Percentiles rank a stretch among this genome's conserved stretches.
Conservation (phyloP, 352 stramenopile genomes). For the Globisporangium megalacanthum region DNA sequence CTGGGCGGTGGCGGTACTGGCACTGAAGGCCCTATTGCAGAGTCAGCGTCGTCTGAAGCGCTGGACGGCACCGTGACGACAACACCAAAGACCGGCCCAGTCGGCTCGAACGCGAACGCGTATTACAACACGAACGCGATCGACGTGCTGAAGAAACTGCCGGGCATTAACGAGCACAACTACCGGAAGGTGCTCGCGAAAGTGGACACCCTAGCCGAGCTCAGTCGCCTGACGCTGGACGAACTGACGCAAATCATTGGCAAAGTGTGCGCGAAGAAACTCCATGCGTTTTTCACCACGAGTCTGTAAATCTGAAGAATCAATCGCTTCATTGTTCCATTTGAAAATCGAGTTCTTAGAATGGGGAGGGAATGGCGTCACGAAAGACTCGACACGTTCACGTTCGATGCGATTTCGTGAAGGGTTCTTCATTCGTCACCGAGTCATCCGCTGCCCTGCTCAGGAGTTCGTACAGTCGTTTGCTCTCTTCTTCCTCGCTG, state of each 20-base stretch:
- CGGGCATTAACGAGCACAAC: constrained; percentile 95
- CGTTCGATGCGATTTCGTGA: constrained; percentile 11
- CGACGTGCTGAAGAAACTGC: constrained; percentile 93
- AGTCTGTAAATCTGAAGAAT: constrained; percentile 23
- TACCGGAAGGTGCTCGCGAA: constrained; percentile 69
- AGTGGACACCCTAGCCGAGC: constrained; percentile 69
- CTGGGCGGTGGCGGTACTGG: constrained; percentile 6
- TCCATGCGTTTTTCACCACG: constrained; percentile 79
- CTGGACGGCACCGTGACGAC: background rate
- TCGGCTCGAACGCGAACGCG: constrained; percentile 44
- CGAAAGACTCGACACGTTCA: too few species aligned
- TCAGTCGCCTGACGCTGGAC: constrained; percentile 58
- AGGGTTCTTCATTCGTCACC: too few species aligned
- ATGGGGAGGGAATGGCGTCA: background rate
- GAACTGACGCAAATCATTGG: constrained; percentile 68
- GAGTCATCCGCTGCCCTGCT: background rate
- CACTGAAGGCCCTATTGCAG: constrained; percentile 8
- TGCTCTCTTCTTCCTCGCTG: background rate
- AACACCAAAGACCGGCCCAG: constrained; percentile 26
- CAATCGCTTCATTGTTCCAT: too few species aligned
- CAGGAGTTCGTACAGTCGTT: background rate
- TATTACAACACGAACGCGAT: constrained; percentile 90
- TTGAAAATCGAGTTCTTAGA: background rate
- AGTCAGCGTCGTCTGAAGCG: background rate
- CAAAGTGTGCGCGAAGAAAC: constrained; percentile 65